Conservation (phyloP, 2,329 filamentous ascomycete genomes). For the Neophaeococcomyces aloes region DNA sequence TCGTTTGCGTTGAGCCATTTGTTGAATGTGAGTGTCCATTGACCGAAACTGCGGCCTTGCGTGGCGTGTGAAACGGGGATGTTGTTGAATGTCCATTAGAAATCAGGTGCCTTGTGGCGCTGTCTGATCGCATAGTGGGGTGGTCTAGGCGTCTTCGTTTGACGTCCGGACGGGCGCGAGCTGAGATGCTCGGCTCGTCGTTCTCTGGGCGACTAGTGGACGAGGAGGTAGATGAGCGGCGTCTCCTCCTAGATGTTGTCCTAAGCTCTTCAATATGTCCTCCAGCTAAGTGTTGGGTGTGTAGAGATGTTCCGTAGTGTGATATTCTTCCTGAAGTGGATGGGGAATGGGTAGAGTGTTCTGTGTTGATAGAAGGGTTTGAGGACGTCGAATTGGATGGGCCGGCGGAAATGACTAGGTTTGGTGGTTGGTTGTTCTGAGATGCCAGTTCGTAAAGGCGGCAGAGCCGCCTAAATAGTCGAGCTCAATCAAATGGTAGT, state of each 20-base stretch:
- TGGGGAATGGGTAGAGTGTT: slow-evolving; percentile 33
- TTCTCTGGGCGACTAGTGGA: slow-evolving; percentile 26
- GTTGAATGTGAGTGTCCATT: slow-evolving; percentile 44
- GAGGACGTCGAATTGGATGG: slow-evolving; percentile 48
- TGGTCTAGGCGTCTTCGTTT: slow-evolving; percentile 50
- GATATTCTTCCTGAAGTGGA: slow-evolving; percentile 14
- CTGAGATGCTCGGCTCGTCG: slow-evolving; percentile 12
- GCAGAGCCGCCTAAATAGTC: slow-evolving; percentile 32
- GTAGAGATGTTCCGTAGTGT: slow-evolving; percentile 1
- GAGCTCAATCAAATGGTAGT: slow-evolving; percentile 3
- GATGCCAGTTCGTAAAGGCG: slow-evolving; percentile 63
- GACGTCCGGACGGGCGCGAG: slow-evolving; percentile 26
- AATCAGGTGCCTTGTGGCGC: slow-evolving; percentile 37
- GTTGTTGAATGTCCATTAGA: slow-evolving; percentile 47
- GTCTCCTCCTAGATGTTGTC: slow-evolving; percentile 9
- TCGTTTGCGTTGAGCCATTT: slow-evolving; percentile 29
- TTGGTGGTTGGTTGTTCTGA: slow-evolving; percentile 45
- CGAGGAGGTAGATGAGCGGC: slow-evolving; percentile 16
- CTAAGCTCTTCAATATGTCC: slow-evolving; percentile 10
- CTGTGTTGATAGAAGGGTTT: slow-evolving; percentile 40
- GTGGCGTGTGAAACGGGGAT: slow-evolving; percentile 46
- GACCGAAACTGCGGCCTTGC: slow-evolving; percentile 39
- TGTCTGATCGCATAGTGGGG: slow-evolving; percentile 54
- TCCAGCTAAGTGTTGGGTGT: neutral
- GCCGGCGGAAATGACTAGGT: slow-evolving; percentile 58